These are phyloP conservation scores for Pinus albicaulis DNA, from an alignment of 75 land plant species.

Conservation along the genomic window DNA sequence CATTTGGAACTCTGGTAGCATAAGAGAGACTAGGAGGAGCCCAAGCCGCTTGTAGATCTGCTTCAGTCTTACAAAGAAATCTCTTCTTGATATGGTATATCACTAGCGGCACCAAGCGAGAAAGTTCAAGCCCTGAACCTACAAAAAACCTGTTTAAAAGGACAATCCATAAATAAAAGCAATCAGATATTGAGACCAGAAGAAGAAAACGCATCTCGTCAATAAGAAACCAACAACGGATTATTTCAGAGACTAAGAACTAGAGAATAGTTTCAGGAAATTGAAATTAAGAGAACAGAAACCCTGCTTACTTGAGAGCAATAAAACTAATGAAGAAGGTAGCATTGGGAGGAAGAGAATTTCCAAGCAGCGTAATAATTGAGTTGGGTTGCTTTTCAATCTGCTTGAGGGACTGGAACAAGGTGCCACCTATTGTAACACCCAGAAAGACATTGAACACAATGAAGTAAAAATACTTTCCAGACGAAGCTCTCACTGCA, in stretches of 20 bases:
- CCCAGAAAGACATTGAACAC: constrained; percentile 91
- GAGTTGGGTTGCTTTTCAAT: constrained; percentile 41
- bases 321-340: constrained; percentile 89
- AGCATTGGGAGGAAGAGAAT: constrained; percentile 64
- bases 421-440: constrained; percentile 67
- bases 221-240: constrained; percentile 4
- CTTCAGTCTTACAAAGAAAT: constrained; percentile 85
- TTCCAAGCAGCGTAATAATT: constrained; percentile 44
- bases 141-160: constrained; percentile 71
- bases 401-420: constrained; percentile 51
- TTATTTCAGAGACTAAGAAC: background rate
- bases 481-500: constrained; percentile 65
- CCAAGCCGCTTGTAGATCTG: constrained; percentile 82
- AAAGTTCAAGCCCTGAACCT: constrained; percentile 83
- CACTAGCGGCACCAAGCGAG: constrained; percentile 77
- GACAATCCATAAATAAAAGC: background rate
- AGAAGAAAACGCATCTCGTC: background rate
- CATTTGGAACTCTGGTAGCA: constrained; percentile 73
- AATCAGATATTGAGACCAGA: background rate
- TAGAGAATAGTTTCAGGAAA: background rate
- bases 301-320: constrained; percentile 77
- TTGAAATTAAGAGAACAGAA: background rate
- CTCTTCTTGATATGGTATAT: constrained; percentile 76
- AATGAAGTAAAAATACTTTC: constrained; percentile 87
- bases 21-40: constrained; percentile 65